Conservation (phyloP, 768 basidiomycete species). For the Crassisporium funariophilum region DNA sequence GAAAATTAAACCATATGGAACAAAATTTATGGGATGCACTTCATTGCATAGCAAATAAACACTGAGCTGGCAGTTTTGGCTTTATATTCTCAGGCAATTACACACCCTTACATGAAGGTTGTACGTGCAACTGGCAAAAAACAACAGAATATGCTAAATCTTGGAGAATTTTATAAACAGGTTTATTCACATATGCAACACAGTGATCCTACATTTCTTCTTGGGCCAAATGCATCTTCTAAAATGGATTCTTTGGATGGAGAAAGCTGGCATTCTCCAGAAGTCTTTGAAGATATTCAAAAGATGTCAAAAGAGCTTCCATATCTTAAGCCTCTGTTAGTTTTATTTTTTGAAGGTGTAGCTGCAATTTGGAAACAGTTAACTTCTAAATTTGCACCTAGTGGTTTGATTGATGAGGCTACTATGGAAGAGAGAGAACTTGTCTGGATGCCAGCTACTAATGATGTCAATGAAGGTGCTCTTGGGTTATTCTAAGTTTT, state of each 20-base stretch:
- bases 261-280: slow-evolving; percentile 3
- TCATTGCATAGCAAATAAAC: slow-evolving; percentile 23
- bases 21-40: slow-evolving; percentile 23
- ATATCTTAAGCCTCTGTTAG: background rate
- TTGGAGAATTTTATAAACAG: background rate
- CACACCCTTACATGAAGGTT: slow-evolving; percentile 28
- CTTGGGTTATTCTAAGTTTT: slow-evolving; percentile 23
- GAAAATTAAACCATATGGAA: slow-evolving; percentile 27
- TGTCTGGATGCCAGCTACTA: slow-evolving; percentile 32
- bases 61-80: slow-evolving; percentile 29
- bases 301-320: background rate
- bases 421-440: slow-evolving; percentile 17
- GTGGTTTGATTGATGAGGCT: slow-evolving; percentile 25
- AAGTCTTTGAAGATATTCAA: background rate
- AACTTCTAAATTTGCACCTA: slow-evolving; percentile 18
- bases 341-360: slow-evolving; percentile 10
- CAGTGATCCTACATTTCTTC: background rate
- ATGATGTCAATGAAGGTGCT: slow-evolving; percentile 33
- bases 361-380: slow-evolving; percentile 17
- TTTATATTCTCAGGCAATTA: slow-evolving; percentile 28
- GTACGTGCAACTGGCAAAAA: no score
- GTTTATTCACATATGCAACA: background rate
- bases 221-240: background rate
- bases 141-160: background rate
- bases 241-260: slow-evolving; percentile 4